These are phyloP conservation scores for Fusarium caatingaense DNA, from an alignment of 2,329 filamentous ascomycete genomes.

Conservation along the genomic window DNA sequence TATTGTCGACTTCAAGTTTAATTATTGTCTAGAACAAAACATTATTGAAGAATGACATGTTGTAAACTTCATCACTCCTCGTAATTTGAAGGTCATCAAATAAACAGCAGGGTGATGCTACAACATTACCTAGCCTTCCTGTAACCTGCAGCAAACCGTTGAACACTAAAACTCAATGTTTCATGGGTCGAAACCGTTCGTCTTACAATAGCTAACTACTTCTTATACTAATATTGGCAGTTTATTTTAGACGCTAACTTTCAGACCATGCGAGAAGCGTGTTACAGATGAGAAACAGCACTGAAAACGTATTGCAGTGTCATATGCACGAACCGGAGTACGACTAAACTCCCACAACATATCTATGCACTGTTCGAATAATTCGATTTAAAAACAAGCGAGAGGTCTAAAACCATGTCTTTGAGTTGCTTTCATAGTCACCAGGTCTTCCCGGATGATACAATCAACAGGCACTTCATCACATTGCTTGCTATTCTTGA, in stretches of 20 bases:
- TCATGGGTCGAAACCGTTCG: background rate
- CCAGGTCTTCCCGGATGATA: background rate
- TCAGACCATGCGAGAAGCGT: background rate
- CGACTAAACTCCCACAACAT: background rate
- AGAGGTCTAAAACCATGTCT: background rate
- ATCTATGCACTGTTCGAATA: background rate
- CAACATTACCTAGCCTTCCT: background rate
- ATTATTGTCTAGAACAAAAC: slow-evolving; percentile 1
- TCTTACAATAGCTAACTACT: background rate
- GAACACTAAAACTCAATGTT: background rate
- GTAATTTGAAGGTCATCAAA: background rate
- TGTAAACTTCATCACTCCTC: background rate
- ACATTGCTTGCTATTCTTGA: background rate
- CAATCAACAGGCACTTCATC: background rate
- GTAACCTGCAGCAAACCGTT: slow-evolving; percentile 1
- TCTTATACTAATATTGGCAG: background rate
- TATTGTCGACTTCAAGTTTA: background rate
- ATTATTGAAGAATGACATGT: background rate
- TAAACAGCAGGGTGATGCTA: background rate
- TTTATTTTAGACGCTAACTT: background rate
- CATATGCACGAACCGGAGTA: background rate
- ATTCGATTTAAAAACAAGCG: background rate
- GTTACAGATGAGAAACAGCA: slow-evolving; percentile 11
- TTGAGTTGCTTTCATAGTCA: background rate
- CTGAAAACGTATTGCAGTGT: background rate